Evolutionary conservation across 2,329 filamentous ascomycete genomes (phyloP), one percentile per base, ranked within the genome.

Genomic region (Xylariaceae sp.): DNA sequence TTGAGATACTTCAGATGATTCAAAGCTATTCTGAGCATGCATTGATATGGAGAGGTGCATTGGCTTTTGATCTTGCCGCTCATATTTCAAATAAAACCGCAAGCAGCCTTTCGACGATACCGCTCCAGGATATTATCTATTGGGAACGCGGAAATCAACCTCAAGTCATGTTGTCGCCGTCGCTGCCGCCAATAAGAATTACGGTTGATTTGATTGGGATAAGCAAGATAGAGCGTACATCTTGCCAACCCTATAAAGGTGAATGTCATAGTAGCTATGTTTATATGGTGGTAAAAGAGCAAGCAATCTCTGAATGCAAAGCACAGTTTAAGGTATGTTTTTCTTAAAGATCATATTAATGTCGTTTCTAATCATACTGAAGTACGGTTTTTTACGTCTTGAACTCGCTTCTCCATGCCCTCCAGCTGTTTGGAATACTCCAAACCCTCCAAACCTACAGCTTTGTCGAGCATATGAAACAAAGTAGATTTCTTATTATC

Each of bases 21-120:
- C 56, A 49, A 45, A 37, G 45, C 50, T 58, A 58, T 31, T 59
- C 46, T 33, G 21, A 55, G 40, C 39, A 55, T 52, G 40, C 46
- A 26, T 55, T 55, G 23, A 7, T 59, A 16, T 59, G 51, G 46
- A 51, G 47, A 7, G 17, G 29, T 21, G 33, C 34, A 11, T 51
- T 53, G 21, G 56, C 29, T 3, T 45, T 34, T 19, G 43, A 53
- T 36, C 24, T 58, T 3, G 50, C 45, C 4, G 29, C 56, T 33
- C 50, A 37, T 29, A 46, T 58, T 24, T 50, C 56, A 31, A 11
- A 28, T 17, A 26, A n/a, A 29, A 36, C 28, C 29, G 37, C 50
- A 17, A 29, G 16, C 4, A 37, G 40, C 41, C 54, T 57, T 21
- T 17, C 29, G 2, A 45, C 46, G 14, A 45, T 51, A 23, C 41